Evolutionary conservation across 257 asterid genomes (phyloP).

Genomic region (Gentiana straminea): DNA sequence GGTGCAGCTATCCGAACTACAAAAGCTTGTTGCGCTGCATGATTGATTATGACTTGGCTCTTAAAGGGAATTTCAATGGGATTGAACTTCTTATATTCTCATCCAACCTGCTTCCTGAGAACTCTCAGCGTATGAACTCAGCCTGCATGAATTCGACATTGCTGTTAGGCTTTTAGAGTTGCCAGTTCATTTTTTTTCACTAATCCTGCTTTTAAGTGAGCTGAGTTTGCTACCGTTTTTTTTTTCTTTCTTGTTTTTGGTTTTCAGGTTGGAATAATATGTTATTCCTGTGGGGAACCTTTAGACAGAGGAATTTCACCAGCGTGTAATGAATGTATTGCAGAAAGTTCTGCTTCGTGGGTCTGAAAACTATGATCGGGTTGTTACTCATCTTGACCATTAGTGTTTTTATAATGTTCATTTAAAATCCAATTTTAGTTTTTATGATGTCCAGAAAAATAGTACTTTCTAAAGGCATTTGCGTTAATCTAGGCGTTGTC

Average conservation of each 20-base stretch:
- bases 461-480: no score
- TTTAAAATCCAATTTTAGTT: no score
- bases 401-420: no score
- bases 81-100: conserved; percentile 19
- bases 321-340: not conserved
- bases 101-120: conserved; percentile 13
- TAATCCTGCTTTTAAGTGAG: not conserved
- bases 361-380: no score
- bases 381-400: no score
- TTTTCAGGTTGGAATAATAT: conserved; percentile 17
- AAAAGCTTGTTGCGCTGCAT: conserved; percentile 11
- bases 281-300: conserved; percentile 16
- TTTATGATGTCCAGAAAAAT: no score
- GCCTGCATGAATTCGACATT: not conserved
- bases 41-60: conserved; percentile 14
- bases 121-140: conserved; percentile 11
- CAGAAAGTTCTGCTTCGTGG: not conserved
- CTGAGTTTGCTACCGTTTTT: not conserved
- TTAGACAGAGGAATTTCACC: conserved; percentile 1
- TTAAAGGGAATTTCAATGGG: conserved; percentile 8
- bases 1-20: conserved; percentile 12
- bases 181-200: not conserved
- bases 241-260: no score
- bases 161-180: not conserved
- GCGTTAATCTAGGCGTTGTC: no score